phyloP scores from a whole-genome alignment of 805 yeast species.

The Tetrapisispora phaffii region DNA sequence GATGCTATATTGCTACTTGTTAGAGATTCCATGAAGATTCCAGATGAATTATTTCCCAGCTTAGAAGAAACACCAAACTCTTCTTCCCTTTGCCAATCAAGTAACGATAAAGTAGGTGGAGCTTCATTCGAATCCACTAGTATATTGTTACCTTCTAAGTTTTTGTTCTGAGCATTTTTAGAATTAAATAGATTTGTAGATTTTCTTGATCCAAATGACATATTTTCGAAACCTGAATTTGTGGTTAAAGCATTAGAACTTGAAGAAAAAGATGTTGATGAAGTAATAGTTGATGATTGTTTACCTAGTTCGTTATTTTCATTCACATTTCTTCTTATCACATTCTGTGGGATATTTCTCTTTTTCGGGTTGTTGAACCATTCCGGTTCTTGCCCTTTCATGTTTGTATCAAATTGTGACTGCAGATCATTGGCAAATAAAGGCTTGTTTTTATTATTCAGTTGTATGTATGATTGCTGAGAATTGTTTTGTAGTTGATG shows the following conservation, averaged over 20 bases:
- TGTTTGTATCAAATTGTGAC: slow-evolving; percentile 2
- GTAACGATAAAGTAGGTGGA: slow-evolving; percentile 34
- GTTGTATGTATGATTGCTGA: slow-evolving; percentile 1
- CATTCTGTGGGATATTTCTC: slow-evolving; percentile 39
- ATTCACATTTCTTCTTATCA: slow-evolving; percentile 33
- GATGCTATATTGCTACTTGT: slow-evolving; percentile 5
- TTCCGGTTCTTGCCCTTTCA: slow-evolving; percentile 19
- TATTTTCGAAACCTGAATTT: slow-evolving; percentile 30
- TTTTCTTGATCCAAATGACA: slow-evolving; percentile 33
- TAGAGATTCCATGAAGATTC: slow-evolving; percentile 3
- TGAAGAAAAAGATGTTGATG: slow-evolving; percentile 1
- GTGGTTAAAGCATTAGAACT: slow-evolving; percentile 1
- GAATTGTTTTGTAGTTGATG: background rate
- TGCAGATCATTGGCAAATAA: slow-evolving; percentile 3
- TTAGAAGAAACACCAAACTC: slow-evolving; percentile 14
- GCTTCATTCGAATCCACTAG: slow-evolving; percentile 32
- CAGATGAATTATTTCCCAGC: background rate
- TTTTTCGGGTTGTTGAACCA: slow-evolving; percentile 38
- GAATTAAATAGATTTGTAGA: slow-evolving; percentile 7
- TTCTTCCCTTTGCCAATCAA: slow-evolving; percentile 35
- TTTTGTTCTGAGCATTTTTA: slow-evolving; percentile 3
- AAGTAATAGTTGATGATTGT: background rate
- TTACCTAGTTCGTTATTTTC: background rate
- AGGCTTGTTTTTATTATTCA: background rate
- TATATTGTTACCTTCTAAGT: slow-evolving; percentile 14